Evolutionary conservation across 2,329 filamentous ascomycete genomes (phyloP).

Genomic region (Rhynchosporium secalis): DNA sequence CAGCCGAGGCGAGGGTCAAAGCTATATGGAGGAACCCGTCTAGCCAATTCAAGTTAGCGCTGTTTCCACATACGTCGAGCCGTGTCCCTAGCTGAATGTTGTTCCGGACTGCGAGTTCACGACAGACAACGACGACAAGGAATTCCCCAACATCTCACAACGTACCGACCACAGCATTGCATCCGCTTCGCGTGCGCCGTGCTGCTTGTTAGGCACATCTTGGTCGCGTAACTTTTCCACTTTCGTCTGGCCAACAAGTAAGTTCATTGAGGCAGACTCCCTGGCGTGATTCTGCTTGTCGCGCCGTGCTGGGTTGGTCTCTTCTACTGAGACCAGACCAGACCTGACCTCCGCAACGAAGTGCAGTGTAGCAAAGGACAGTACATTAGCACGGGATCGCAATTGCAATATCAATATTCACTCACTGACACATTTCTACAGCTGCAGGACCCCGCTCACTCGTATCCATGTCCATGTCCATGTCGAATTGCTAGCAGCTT

Average conservation of each 20-base stretch:
- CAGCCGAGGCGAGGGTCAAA: conserved; percentile 1
- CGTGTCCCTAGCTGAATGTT: not conserved
- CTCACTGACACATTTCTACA: conserved; percentile 27
- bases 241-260: conserved; percentile 22
- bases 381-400: conserved; percentile 13
- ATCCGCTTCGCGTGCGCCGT: conserved; percentile 12
- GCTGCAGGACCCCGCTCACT: conserved; percentile 24
- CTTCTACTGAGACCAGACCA: not conserved
- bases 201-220: conserved; percentile 10
- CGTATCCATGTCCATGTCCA: conserved; percentile 20
- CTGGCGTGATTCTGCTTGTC: conserved; percentile 17
- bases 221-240: conserved; percentile 25
- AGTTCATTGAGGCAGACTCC: conserved; percentile 34
- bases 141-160: not conserved
- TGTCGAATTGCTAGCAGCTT: conserved; percentile 25
- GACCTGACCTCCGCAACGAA: not conserved
- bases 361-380: conserved; percentile 4
- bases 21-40: too few relatives aligned
- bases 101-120: conserved; percentile 4
- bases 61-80: too few relatives aligned
- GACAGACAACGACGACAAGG: not conserved
- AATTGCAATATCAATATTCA: conserved; percentile 27
- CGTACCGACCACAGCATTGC: not conserved
- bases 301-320: conserved; percentile 19
- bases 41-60: not conserved